Evolutionary conservation across 495 filamentous ascomycete genomes (phyloP), one percentile per base, ranked within the genome.

Genomic region (Copromyces sp.): DNA sequence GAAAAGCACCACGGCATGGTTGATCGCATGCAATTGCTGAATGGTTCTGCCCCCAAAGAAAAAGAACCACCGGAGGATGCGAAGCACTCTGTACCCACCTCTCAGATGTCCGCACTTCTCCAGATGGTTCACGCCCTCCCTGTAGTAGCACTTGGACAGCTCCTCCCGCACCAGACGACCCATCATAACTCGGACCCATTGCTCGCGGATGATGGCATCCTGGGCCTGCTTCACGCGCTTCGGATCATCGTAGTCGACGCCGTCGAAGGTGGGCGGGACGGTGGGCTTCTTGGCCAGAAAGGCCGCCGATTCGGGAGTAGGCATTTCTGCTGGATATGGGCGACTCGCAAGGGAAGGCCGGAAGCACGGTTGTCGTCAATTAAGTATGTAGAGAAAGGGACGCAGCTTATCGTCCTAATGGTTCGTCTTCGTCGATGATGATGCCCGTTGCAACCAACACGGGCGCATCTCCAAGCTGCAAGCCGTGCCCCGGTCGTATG

Each of bases 151-250:
- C 86, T 97, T 97, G 77, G 93, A 89, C 83, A 99, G 81, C 85
- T 99, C 96, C 83, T 98, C 93, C 45, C 94, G 87, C 41, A 98
- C 93, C 69, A 99, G 84, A 73, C 95, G 86, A 24, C 93, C 92
- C 95, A 98, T 98, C 95, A 99, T 99, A 77, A 89, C 91, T 80
- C 89, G 89, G 38, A 99, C 94, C 96, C 96, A 99, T 84, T 99
- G 95, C 83, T 99, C 95, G 47, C 94, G 89, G 77, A 99, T 90
- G 65, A 99, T 90, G 41, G 95, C 90, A 77, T 99, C 95, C 77
- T 97, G 95, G 73, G 96, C 94, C 71, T 92, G 92, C 86, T 98
- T 97, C 70, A 98, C 84, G 75, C 91, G 89, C 79, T 87, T 87
- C 76, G 91, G 96, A 87, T 99, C 94, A 73, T 96, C 90, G 87